Evolutionary conservation across 176 grass and related monocot genomes (phyloP).

Genomic region (Juncus effusus): DNA sequence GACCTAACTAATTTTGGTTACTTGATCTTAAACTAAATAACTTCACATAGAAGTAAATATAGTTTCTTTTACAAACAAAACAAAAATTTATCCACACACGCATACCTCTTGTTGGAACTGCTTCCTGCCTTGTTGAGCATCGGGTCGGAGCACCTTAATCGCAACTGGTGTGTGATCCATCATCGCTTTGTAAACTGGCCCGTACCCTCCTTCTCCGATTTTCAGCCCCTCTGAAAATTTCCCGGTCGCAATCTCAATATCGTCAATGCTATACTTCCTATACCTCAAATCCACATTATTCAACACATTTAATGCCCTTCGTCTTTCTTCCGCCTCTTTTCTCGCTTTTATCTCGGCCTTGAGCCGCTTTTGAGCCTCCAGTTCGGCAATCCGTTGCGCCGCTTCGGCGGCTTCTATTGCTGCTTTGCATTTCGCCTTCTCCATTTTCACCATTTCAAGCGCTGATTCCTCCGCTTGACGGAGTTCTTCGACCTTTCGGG

Average conservation of each 20-base stretch:
- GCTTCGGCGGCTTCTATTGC: slow-evolving; percentile 82
- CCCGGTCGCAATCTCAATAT: slow-evolving; percentile 74
- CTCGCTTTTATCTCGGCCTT: slow-evolving; percentile 72
- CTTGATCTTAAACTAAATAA: no score
- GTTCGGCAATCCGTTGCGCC: slow-evolving; percentile 69
- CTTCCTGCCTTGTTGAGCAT: slow-evolving; percentile 78
- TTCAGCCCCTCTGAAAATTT: slow-evolving; percentile 62
- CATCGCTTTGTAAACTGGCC: slow-evolving; percentile 73
- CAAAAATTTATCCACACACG: neutral
- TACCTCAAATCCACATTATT: slow-evolving; percentile 49
- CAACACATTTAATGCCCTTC: slow-evolving; percentile 45
- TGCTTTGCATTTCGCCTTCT: slow-evolving; percentile 89
- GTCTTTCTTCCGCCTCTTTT: slow-evolving; percentile 57
- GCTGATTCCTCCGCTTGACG: slow-evolving; percentile 69
- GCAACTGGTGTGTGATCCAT: slow-evolving; percentile 88
- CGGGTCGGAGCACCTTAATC: slow-evolving; percentile 82
- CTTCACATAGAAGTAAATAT: no score
- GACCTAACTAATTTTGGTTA: no score
- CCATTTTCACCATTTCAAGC: slow-evolving; percentile 65
- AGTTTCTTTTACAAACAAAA: no score
- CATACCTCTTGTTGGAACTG: slow-evolving; percentile 99
- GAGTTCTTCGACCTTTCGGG: slow-evolving; percentile 53
- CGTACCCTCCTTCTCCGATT: slow-evolving; percentile 96
- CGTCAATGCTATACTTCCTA: slow-evolving; percentile 86
- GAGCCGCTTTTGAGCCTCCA: slow-evolving; percentile 66